A percentile compares a stretch with the other conserved stretches of the same genome.
These are phyloP conservation scores for Eleusine coracana DNA, from an alignment of 176 grass and related monocot genomes.

Conservation along the genomic window DNA sequence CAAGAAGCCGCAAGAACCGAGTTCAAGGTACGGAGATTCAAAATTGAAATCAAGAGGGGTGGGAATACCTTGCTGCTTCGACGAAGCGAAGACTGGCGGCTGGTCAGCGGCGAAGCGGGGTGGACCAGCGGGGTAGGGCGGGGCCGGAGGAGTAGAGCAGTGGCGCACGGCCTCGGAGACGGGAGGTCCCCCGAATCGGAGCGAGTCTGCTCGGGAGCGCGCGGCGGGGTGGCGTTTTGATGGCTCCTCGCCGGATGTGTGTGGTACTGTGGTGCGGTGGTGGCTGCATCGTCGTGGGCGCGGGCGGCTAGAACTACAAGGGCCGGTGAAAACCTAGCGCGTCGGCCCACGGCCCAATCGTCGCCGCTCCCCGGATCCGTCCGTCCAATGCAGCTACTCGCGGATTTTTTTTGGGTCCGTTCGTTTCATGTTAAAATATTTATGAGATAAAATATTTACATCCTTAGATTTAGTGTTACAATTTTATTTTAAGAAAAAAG, in stretches of 20 bases:
- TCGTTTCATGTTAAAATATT: too few relatives aligned
- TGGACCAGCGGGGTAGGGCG: not conserved
- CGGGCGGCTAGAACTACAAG: not conserved
- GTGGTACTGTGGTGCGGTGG: not conserved
- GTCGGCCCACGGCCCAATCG: not conserved
- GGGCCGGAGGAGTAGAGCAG: not conserved
- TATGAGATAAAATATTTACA: too few relatives aligned
- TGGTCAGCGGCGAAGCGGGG: not conserved
- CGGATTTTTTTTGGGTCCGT: too few relatives aligned
- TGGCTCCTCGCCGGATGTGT: not conserved
- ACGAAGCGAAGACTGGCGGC: not conserved
- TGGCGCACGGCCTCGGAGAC: not conserved
- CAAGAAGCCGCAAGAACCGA: not conserved
- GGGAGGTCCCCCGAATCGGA: not conserved
- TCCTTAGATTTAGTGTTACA: too few relatives aligned
- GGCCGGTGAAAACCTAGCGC: not conserved
- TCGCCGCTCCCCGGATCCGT: not conserved
- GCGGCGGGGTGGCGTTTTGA: conserved; percentile 37
- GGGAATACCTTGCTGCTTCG: not conserved
- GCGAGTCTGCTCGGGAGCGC: conserved; percentile 15
- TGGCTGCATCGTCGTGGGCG: not conserved
- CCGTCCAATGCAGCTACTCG: not conserved
- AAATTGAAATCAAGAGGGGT: not conserved
- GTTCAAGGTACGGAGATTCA: not conserved
- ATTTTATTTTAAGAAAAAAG: too few relatives aligned